Percentiles rank a stretch among this genome's conserved stretches.
Conservation (phyloP, 805 yeast genomes). For the Phaffomyces opuntiae region DNA sequence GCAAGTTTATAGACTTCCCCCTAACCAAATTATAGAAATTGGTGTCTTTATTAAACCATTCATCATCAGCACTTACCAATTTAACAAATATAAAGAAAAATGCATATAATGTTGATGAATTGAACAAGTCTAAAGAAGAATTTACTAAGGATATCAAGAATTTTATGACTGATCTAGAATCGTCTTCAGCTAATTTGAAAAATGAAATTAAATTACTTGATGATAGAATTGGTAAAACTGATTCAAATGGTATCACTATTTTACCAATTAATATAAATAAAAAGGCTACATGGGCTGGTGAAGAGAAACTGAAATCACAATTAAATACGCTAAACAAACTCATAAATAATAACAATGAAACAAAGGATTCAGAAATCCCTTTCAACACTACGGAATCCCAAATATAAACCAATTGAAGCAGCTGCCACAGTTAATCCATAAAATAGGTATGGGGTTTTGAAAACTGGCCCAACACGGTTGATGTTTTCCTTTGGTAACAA, state of each 20-base stretch:
- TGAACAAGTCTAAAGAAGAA: constrained; percentile 26
- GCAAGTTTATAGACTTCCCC: neutral
- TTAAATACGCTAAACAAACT: constrained; percentile 28
- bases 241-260: constrained; percentile 42
- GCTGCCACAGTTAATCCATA: constrained; percentile 6
- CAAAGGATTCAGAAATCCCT: neutral
- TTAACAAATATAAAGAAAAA: constrained; percentile 28
- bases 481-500: constrained; percentile 29
- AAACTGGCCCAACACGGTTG: constrained; percentile 29
- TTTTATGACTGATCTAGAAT: constrained; percentile 50
- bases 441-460: constrained; percentile 12
- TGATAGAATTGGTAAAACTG: constrained; percentile 44
- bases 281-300: constrained; percentile 63
- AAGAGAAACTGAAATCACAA: constrained; percentile 46
- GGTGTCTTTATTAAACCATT: constrained; percentile 41
- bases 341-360: constrained; percentile 4
- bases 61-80: constrained; percentile 41
- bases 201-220: constrained; percentile 62
- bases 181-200: constrained; percentile 52
- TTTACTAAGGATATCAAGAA: constrained; percentile 38
- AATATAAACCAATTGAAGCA: constrained; percentile 10
- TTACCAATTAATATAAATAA: constrained; percentile 64
- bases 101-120: constrained; percentile 16
- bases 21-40: constrained; percentile 26
- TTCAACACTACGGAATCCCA: constrained; percentile 9